Conservation (phyloP, 2,329 filamentous ascomycete species). For the Colletotrichum truncatum region DNA sequence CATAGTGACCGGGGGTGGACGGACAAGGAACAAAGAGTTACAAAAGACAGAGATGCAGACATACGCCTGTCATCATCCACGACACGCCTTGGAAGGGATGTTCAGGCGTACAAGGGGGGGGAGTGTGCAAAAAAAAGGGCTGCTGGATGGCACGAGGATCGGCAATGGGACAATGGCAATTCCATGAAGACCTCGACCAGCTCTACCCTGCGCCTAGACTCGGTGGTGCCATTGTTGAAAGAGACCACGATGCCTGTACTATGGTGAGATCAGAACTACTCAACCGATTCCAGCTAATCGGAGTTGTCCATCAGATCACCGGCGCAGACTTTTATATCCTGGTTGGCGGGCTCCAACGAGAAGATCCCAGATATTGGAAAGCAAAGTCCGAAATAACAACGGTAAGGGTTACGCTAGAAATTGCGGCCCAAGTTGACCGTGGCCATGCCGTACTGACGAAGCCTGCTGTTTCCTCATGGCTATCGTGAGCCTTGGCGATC, state of each 20-base stretch:
- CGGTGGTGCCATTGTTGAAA: not conserved
- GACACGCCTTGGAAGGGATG: not conserved
- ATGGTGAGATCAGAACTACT: not conserved
- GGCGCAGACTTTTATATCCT: not conserved
- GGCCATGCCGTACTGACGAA: not conserved
- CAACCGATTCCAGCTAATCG: not conserved
- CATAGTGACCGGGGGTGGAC: not conserved
- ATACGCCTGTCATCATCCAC: conserved; percentile 5
- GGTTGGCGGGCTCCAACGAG: not conserved
- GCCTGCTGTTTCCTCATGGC: not conserved
- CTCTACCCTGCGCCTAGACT: not conserved
- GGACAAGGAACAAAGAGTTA: not conserved
- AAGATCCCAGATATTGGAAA: not conserved
- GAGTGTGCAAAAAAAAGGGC: not conserved
- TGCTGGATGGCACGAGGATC: not conserved
- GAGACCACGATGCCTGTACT: not conserved
- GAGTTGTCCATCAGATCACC: not conserved
- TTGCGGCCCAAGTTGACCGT: not conserved
- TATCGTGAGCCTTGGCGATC: not conserved
- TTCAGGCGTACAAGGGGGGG: not conserved
- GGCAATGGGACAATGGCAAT: conserved; percentile 12
- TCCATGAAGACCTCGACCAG: not conserved
- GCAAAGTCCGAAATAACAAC: no score
- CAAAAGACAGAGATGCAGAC: not conserved
- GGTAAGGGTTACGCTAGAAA: no score